Evolutionary conservation across 768 basidiomycete species (phyloP).

Genomic region (Leccinum sublutescens): DNA sequence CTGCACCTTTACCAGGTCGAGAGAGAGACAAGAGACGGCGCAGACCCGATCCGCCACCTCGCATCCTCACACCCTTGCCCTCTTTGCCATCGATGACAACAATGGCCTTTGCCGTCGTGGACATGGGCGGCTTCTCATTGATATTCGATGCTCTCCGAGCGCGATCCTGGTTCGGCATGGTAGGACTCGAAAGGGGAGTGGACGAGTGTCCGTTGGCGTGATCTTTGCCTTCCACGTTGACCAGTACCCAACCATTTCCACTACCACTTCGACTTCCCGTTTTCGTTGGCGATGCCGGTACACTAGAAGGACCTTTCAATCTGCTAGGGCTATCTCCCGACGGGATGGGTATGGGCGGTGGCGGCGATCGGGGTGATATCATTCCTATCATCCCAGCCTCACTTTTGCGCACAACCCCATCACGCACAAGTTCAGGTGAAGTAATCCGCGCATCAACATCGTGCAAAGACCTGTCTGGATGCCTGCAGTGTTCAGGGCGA

Average conservation of each 20-base stretch:
- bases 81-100: conserved; percentile 59
- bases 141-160: conserved; percentile 26
- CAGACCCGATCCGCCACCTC: conserved; percentile 31
- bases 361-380: conserved; percentile 35
- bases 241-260: conserved; percentile 63
- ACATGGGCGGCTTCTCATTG: conserved; percentile 34
- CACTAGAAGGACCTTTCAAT: conserved; percentile 21
- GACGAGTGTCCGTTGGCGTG: conserved; percentile 26
- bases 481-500: conserved; percentile 26
- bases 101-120: conserved; percentile 60
- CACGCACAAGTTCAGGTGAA: conserved; percentile 50
- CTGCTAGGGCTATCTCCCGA: conserved; percentile 26
- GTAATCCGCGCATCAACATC: conserved; percentile 51
- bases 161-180: conserved; percentile 32
- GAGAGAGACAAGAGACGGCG: conserved; percentile 34
- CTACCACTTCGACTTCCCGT: conserved; percentile 36
- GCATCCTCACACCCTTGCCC: conserved; percentile 28
- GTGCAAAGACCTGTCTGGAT: conserved; percentile 40
- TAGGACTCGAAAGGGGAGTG: conserved; percentile 25
- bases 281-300: conserved; percentile 34
- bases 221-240: conserved; percentile 54
- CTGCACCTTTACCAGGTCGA: conserved; percentile 30
- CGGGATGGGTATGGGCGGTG: conserved; percentile 27
- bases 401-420: conserved; percentile 52
- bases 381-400: conserved; percentile 61